Evolutionary conservation across 768 basidiomycete genomes (phyloP).

Genomic region (Tulasnella calospora): DNA sequence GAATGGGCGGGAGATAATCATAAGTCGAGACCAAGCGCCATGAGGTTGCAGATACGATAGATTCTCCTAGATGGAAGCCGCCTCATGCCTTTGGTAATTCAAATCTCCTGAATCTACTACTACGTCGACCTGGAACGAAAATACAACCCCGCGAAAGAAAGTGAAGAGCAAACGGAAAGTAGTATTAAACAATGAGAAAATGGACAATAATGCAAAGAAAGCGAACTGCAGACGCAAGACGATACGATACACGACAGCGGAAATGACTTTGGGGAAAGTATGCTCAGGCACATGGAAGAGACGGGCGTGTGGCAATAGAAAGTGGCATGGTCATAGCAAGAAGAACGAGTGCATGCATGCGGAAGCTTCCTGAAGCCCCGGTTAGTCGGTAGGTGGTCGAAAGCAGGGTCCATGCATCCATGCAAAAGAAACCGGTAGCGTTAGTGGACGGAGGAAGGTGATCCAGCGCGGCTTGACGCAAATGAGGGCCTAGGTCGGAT

Average conservation of each 20-base stretch:
- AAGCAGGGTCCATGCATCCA: neutral
- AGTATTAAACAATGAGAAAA: neutral
- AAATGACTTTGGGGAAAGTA: neutral
- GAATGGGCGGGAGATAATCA: slow-evolving; percentile 40
- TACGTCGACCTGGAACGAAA: neutral
- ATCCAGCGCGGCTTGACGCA: neutral
- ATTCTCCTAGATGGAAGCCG: neutral
- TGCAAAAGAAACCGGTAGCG: neutral
- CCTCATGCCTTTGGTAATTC: neutral
- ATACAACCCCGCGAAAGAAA: neutral
- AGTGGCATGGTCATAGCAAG: neutral
- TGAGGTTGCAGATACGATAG: neutral
- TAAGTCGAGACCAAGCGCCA: slow-evolving; percentile 31
- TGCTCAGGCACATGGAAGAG: neutral
- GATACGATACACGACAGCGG: neutral
- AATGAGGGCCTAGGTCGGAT: neutral
- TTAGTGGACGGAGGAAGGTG: neutral
- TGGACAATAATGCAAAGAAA: slow-evolving; percentile 2
- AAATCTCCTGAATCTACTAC: neutral
- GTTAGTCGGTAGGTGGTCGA: neutral
- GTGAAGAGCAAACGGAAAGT: neutral
- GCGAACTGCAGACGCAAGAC: neutral
- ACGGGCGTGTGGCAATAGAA: neutral
- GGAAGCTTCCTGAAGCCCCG: slow-evolving; percentile 1
- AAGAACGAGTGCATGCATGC: neutral